Evolutionary conservation across 257 asterid genomes (phyloP).

Genomic region (Capsicum chinense): DNA sequence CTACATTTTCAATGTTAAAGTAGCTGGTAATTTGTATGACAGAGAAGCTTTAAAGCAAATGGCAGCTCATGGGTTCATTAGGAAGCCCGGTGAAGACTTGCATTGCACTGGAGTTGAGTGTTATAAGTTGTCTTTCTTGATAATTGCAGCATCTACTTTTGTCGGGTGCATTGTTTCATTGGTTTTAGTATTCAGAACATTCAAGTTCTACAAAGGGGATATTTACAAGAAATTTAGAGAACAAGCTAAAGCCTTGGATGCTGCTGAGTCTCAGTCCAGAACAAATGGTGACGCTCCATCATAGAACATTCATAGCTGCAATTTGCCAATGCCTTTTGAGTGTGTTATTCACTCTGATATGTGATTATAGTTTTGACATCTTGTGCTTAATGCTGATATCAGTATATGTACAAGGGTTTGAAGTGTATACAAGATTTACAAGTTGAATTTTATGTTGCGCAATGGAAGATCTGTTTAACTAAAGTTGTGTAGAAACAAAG

Average conservation of each 20-base stretch:
- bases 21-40: conserved; percentile 56
- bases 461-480: neutral
- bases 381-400: neutral
- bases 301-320: neutral
- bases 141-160: conserved; percentile 48
- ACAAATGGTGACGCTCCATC: neutral
- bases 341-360: conserved; percentile 12
- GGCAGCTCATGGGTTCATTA: conserved; percentile 42
- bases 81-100: conserved; percentile 48
- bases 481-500: neutral
- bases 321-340: neutral
- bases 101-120: conserved; percentile 51
- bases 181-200: conserved; percentile 53
- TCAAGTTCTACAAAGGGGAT: conserved; percentile 55
- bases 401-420: neutral
- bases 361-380: neutral
- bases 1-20: conserved; percentile 53
- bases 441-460: neutral
- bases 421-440: neutral
- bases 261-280: conserved; percentile 24
- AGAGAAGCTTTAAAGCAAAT: conserved; percentile 50
- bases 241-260: conserved; percentile 26
- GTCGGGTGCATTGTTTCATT: conserved; percentile 43
- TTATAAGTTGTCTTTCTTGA: conserved; percentile 47
- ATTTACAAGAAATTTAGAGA: conserved; percentile 57